phyloP scores from a whole-genome alignment of 225 moss, liverwort and hornwort genomes.

The Sphagnum contortum region DNA sequence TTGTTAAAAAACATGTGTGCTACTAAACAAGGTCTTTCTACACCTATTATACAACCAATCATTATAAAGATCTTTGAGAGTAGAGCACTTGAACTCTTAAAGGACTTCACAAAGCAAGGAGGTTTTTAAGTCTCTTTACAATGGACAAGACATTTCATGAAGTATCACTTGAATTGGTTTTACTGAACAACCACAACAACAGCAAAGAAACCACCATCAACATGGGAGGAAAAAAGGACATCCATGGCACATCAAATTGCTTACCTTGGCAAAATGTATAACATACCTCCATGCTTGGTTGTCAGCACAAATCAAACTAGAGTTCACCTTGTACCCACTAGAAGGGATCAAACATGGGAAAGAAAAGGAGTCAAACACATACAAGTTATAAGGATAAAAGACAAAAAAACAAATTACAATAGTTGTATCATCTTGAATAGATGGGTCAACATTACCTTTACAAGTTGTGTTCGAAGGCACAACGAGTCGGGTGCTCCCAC shows the following conservation, averaged over 20 bases:
- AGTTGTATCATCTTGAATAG: not conserved
- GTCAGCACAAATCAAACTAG: not conserved
- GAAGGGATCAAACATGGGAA: not conserved
- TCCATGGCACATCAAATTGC: not conserved
- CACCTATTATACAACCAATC: not conserved
- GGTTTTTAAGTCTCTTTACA: not conserved
- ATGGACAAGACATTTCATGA: slow-evolving; percentile 3
- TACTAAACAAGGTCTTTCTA: not conserved
- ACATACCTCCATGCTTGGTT: not conserved
- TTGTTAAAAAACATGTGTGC: not conserved
- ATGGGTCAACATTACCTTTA: not conserved
- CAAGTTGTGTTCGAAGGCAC: not conserved
- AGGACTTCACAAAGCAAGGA: not conserved
- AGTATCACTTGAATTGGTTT: not conserved
- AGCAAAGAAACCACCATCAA: not conserved
- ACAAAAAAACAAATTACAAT: slow-evolving; percentile 1
- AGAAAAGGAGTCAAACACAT: slow-evolving; percentile 1
- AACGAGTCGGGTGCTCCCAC: not conserved
- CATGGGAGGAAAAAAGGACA: not conserved
- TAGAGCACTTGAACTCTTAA: not conserved
- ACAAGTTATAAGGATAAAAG: not conserved
- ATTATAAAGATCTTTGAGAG: not conserved
- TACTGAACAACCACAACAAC: not conserved
- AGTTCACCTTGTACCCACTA: not conserved
- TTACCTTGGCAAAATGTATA: not conserved